Evolutionary conservation across 768 basidiomycete genomes (phyloP).

Genomic region (Hydnum rufescens): DNA sequence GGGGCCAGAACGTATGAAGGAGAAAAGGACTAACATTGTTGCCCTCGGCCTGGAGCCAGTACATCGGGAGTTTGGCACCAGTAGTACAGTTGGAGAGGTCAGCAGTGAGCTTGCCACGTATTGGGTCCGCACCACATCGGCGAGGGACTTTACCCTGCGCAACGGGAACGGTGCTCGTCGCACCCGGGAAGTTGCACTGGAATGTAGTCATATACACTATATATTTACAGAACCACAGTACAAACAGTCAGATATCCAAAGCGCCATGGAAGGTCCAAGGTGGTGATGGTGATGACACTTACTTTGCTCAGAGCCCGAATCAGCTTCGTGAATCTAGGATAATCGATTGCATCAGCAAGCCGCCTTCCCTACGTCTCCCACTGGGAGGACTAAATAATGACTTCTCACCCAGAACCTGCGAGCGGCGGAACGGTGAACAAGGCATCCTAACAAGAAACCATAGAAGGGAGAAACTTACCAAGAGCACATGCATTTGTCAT

Average conservation of each 20-base stretch:
- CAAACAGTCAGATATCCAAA: constrained; percentile 7
- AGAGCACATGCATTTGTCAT: constrained; percentile 42
- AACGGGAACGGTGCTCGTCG: constrained; percentile 29
- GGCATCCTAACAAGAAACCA: background rate
- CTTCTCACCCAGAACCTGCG: background rate
- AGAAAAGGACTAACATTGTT: constrained; percentile 29
- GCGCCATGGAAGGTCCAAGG: background rate
- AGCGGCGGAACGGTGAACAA: background rate
- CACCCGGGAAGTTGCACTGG: constrained; percentile 31
- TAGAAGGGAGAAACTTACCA: constrained; percentile 28
- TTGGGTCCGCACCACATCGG: constrained; percentile 41
- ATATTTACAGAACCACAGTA: background rate
- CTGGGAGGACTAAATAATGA: no score
- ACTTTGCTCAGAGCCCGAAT: constrained; percentile 7
- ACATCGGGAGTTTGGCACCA: constrained; percentile 47
- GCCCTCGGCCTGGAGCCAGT: constrained; percentile 42
- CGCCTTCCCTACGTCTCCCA: background rate
- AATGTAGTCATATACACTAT: constrained; percentile 48
- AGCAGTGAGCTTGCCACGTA: constrained; percentile 23
- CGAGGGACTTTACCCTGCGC: constrained; percentile 25
- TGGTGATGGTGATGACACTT: background rate
- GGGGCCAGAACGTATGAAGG: background rate
- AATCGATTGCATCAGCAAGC: background rate
- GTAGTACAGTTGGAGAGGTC: constrained; percentile 47
- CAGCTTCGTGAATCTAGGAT: constrained; percentile 25